Percentiles rank a stretch among this genome's conserved stretches.
Conservation (phyloP, 108 stramenopile species). For the Cylindrotheca fusiformis region DNA sequence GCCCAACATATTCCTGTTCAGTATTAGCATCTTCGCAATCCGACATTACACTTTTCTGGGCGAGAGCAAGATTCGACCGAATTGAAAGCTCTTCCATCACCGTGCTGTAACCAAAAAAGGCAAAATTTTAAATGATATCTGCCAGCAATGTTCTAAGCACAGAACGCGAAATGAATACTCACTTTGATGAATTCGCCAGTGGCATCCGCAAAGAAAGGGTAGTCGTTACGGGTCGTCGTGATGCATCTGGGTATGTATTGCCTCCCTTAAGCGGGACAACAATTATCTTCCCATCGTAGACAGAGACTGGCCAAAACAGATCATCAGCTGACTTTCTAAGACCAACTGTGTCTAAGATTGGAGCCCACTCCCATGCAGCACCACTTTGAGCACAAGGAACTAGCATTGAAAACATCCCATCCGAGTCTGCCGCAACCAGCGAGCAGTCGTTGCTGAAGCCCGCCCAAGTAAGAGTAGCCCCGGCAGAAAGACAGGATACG, state of each 20-base stretch:
- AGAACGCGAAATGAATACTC: no score
- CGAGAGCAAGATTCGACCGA: constrained; percentile 65
- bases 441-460: constrained; percentile 76
- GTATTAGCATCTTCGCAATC: constrained; percentile 36
- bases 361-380: constrained; percentile 56
- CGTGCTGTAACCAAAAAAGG: constrained; percentile 27
- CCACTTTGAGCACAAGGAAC: constrained; percentile 21
- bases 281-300: constrained; percentile 72
- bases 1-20: constrained; percentile 51
- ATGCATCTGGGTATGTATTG: constrained; percentile 72
- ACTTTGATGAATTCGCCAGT: constrained; percentile 43
- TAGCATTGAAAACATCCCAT: constrained; percentile 84
- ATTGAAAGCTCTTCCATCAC: constrained; percentile 69
- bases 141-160: no score
- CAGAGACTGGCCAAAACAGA: constrained; percentile 73
- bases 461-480: constrained; percentile 66
- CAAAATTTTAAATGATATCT: no score
- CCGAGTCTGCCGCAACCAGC: constrained; percentile 68
- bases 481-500: constrained; percentile 56
- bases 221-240: constrained; percentile 71
- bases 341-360: constrained; percentile 79
- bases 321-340: constrained; percentile 74
- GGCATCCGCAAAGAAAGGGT: constrained; percentile 72
- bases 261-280: constrained; percentile 82
- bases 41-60: constrained; percentile 58